Evolutionary conservation across 177 flowering plant genomes (phyloP).

Genomic region (Vitis hybrid): DNA sequence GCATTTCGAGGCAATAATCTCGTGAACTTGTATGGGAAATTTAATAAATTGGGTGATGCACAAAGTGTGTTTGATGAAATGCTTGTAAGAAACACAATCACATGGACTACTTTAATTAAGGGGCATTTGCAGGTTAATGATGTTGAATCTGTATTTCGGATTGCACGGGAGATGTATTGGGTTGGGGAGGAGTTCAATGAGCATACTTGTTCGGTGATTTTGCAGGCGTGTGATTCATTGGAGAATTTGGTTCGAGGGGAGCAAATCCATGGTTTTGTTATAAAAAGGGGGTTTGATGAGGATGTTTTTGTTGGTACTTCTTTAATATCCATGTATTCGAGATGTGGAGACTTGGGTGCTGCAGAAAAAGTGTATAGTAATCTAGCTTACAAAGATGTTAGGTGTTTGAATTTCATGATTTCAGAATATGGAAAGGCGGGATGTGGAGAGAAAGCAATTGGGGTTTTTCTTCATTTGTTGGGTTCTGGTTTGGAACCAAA

Average conservation of each 20-base stretch:
- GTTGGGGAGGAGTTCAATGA: slow-evolving; percentile 27
- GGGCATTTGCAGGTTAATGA: slow-evolving; percentile 27
- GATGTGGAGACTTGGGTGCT: slow-evolving; percentile 21
- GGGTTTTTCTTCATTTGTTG: slow-evolving; percentile 18
- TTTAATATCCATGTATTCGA: slow-evolving; percentile 33
- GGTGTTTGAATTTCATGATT: slow-evolving; percentile 38
- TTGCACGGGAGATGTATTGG: slow-evolving; percentile 18
- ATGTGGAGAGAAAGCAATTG: slow-evolving; percentile 23
- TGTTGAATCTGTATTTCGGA: slow-evolving; percentile 19
- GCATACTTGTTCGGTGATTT: slow-evolving; percentile 31
- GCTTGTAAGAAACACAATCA: slow-evolving; percentile 26
- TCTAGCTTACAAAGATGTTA: slow-evolving; percentile 25
- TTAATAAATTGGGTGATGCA: slow-evolving; percentile 21
- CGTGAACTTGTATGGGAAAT: slow-evolving; percentile 26
- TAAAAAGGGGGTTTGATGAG: slow-evolving; percentile 31
- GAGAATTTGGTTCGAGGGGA: slow-evolving; percentile 21
- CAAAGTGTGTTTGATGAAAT: slow-evolving; percentile 30
- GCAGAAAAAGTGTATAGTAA: slow-evolving; percentile 26
- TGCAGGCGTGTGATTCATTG: slow-evolving; percentile 23
- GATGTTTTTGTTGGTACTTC: slow-evolving; percentile 33
- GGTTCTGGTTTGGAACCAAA: slow-evolving; percentile 29
- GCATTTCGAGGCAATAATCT: slow-evolving; percentile 32
- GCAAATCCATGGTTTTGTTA: slow-evolving; percentile 31
- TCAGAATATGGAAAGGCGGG: slow-evolving; percentile 28
- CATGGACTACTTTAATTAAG: slow-evolving; percentile 42